These are phyloP conservation scores for Priceomyces medius DNA, from an alignment of 805 yeast genomes.

Conservation along the genomic window DNA sequence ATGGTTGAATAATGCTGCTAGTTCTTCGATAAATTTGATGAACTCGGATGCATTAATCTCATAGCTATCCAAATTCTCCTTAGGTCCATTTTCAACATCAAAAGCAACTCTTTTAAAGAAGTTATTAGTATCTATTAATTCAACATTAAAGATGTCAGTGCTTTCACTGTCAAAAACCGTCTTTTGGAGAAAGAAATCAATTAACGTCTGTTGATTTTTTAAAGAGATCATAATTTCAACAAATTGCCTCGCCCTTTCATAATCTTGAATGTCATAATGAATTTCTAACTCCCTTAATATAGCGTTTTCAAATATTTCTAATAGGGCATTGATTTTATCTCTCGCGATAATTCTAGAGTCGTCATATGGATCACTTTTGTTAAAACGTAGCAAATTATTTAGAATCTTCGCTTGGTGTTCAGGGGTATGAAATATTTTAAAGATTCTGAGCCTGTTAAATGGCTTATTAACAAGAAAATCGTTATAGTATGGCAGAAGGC, in stretches of 20 bases:
- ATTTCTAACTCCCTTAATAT: conserved; percentile 65
- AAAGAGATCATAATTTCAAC: conserved; percentile 35
- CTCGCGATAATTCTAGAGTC: conserved; percentile 27
- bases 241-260: conserved; percentile 33
- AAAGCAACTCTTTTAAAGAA: conserved; percentile 17
- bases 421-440: conserved; percentile 47
- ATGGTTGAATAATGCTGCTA: conserved; percentile 37
- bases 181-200: conserved; percentile 45
- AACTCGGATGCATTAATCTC: conserved; percentile 15
- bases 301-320: conserved; percentile 72
- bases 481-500: conserved; percentile 44
- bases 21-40: conserved; percentile 22
- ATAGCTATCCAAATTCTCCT: not conserved
- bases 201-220: conserved; percentile 41
- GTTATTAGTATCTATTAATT: conserved; percentile 20
- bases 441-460: conserved; percentile 44
- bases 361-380: conserved; percentile 31
- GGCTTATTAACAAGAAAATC: conserved; percentile 44
- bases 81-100: conserved; percentile 6
- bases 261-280: conserved; percentile 50
- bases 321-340: conserved; percentile 50
- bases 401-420: conserved; percentile 51
- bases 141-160: conserved; percentile 28
- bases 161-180: conserved; percentile 39
- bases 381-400: conserved; percentile 39